phyloP scores from a whole-genome alignment of 768 basidiomycete species.

The Mycena belliarum region DNA sequence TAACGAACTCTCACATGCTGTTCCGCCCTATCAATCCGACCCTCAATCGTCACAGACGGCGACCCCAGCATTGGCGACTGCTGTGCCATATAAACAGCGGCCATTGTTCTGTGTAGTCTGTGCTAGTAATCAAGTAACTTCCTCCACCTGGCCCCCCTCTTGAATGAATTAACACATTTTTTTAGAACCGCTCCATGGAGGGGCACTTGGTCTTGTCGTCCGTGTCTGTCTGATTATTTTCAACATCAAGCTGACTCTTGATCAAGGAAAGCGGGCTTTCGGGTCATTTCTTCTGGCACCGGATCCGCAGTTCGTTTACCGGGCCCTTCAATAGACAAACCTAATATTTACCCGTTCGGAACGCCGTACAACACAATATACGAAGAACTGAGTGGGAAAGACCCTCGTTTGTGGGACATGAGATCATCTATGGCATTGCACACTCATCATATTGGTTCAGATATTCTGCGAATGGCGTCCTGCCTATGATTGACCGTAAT shows the following conservation, averaged over 20 bases:
- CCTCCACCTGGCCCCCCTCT: neutral
- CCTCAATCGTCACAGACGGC: constrained; percentile 4
- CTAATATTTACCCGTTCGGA: constrained; percentile 95
- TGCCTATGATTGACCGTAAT: constrained; percentile 97
- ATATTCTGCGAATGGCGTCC: constrained; percentile 89
- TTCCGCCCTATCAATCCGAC: constrained; percentile 5
- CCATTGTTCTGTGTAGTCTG: constrained; percentile 97
- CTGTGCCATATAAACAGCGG: constrained; percentile 53
- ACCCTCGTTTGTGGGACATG: constrained; percentile 72
- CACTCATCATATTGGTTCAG: constrained; percentile 38
- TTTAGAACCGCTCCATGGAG: constrained; percentile 96
- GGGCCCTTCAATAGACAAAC: constrained; percentile 94
- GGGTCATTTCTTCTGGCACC: constrained; percentile 92
- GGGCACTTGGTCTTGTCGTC: constrained; percentile 89
- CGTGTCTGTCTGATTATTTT: constrained; percentile 30
- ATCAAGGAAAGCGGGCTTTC: constrained; percentile 83
- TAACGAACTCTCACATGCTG: neutral
- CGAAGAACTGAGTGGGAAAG: constrained; percentile 83
- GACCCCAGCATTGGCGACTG: constrained; percentile 3
- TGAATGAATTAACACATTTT: constrained; percentile 19
- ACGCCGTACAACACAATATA: constrained; percentile 97
- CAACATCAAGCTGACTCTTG: constrained; percentile 12
- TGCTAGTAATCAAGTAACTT: constrained; percentile 93
- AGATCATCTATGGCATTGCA: neutral
- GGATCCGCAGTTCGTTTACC: constrained; percentile 96